Conservation (phyloP, 805 yeast genomes). For the Yamadazyma scolyti region DNA sequence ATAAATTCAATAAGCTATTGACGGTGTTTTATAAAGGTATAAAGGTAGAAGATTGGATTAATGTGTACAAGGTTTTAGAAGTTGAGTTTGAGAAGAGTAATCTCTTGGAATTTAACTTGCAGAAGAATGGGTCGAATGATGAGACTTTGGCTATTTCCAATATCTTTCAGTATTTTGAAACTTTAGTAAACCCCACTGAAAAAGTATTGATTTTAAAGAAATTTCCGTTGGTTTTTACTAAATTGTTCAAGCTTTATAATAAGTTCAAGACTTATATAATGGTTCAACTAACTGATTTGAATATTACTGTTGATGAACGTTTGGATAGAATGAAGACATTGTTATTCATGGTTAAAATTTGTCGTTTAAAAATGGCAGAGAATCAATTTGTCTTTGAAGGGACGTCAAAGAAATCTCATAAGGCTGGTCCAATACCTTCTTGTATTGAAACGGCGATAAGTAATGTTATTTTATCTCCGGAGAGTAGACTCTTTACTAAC, state of each 20-base stretch:
- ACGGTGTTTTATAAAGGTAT: constrained; percentile 54
- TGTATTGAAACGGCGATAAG: constrained; percentile 77
- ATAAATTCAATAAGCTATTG: constrained; percentile 59
- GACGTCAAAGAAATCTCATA: constrained; percentile 5
- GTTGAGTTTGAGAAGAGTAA: constrained; percentile 57
- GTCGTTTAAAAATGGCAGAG: constrained; percentile 64
- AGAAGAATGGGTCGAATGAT: constrained; percentile 37
- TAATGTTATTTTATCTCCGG: constrained; percentile 76
- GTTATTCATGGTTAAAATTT: constrained; percentile 60
- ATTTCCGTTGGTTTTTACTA: constrained; percentile 68
- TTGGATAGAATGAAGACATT: constrained; percentile 65
- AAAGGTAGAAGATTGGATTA: constrained; percentile 73
- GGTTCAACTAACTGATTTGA: constrained; percentile 60
- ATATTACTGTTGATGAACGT: constrained; percentile 57
- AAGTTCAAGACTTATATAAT: constrained; percentile 63
- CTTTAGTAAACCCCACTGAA: constrained; percentile 48
- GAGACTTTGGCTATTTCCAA: constrained; percentile 62
- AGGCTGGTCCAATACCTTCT: constrained; percentile 60
- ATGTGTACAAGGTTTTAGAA: constrained; percentile 70
- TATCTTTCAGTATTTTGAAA: constrained; percentile 65
- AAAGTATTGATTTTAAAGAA: constrained; percentile 31
- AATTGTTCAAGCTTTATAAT: constrained; percentile 61
- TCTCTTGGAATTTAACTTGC: constrained; percentile 53
- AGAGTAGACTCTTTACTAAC: constrained; percentile 63
- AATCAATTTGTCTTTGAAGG: constrained; percentile 40